Evolutionary conservation across 495 filamentous ascomycete genomes (phyloP).

Genomic region (Oleoguttula mirabilis): DNA sequence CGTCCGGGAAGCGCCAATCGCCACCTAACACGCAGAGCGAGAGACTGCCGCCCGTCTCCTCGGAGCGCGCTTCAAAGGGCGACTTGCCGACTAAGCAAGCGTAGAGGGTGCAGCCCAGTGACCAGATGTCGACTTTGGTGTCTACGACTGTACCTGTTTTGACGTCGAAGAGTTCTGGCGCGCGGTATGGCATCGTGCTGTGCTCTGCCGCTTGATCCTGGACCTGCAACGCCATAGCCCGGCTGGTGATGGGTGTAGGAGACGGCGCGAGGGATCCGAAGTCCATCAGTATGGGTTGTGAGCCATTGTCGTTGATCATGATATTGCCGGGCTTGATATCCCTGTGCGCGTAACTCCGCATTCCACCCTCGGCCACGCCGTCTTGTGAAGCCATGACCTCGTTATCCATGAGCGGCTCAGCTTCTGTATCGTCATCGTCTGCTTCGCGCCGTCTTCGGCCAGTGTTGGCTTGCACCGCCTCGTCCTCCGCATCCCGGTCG

Average conservation of each 20-base stretch:
- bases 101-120: constrained; percentile 88
- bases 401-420: constrained; percentile 53
- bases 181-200: constrained; percentile 95
- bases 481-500: constrained; percentile 46
- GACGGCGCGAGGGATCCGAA: constrained; percentile 82
- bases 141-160: constrained; percentile 87
- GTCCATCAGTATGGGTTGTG: constrained; percentile 93
- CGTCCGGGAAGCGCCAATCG: constrained; percentile 90
- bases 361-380: constrained; percentile 55
- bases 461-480: constrained; percentile 36
- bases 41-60: constrained; percentile 89
- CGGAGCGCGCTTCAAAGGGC: constrained; percentile 86
- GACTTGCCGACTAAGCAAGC: constrained; percentile 92
- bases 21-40: constrained; percentile 84
- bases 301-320: constrained; percentile 84
- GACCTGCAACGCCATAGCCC: constrained; percentile 77
- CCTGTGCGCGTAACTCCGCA: constrained; percentile 80
- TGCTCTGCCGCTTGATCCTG: constrained; percentile 94
- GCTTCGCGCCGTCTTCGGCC: constrained; percentile 37
- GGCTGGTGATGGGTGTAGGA: constrained; percentile 84
- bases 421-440: constrained; percentile 38
- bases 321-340: constrained; percentile 99
- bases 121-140: constrained; percentile 98
- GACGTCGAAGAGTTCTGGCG: constrained; percentile 94
- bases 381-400: constrained; percentile 65